These are phyloP conservation scores for Chrysoporthe austroafricana DNA, from an alignment of 2,329 filamentous ascomycete genomes.

Conservation along the genomic window DNA sequence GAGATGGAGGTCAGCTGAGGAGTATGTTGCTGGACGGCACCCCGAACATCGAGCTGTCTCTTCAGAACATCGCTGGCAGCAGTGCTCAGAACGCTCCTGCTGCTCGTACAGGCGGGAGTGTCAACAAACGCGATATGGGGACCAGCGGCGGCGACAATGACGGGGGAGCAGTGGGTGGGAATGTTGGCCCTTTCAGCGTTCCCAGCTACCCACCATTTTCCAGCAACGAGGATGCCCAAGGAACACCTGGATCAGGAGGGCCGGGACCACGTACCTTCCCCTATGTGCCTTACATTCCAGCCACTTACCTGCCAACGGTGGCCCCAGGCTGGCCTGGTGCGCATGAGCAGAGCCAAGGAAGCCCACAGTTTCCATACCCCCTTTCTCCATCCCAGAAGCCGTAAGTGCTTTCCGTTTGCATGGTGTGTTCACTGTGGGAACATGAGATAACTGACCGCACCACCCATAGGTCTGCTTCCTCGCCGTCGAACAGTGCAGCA, in stretches of 20 bases:
- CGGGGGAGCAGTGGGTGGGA: not conserved
- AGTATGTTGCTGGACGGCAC: constrained; percentile 27
- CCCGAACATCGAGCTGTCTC: constrained; percentile 24
- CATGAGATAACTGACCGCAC: not conserved
- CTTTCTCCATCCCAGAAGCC: not conserved
- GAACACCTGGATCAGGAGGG: not conserved
- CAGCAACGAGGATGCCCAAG: not conserved
- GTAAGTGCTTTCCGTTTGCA: not conserved
- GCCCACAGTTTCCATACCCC: not conserved
- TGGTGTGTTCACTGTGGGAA: not conserved
- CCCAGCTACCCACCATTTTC: too few relatives aligned
- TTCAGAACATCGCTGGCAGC: not conserved
- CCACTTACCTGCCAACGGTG: not conserved
- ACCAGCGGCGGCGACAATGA: not conserved
- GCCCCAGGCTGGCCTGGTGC: not conserved
- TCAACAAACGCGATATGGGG: not conserved
- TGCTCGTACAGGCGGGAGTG: not conserved
- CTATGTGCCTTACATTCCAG: constrained; percentile 2
- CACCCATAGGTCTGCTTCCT: not conserved
- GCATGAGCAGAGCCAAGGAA: not conserved
- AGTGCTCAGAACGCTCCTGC: not conserved
- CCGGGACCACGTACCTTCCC: not conserved
- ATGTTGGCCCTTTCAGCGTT: not conserved
- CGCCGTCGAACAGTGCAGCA: not conserved
- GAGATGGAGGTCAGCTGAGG: constrained; percentile 18